These are phyloP conservation scores for Saccharomycopsis schoenii DNA, from an alignment of 805 yeast species.

Conservation along the genomic window DNA sequence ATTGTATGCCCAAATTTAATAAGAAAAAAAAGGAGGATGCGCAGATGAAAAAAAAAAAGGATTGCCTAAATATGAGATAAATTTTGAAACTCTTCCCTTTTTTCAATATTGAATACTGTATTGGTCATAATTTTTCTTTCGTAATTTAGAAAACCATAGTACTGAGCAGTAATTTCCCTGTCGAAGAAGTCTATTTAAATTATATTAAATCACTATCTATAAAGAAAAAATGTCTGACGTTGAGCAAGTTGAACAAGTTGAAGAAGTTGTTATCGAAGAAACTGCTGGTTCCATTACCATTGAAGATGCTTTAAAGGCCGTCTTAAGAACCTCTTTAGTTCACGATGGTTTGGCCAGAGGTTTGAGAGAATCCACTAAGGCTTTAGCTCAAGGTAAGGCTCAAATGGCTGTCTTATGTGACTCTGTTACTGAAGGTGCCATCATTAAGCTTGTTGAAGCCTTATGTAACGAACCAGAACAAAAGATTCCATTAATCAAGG, in stretches of 20 bases:
- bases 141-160: conserved; percentile 1
- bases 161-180: conserved; percentile 53
- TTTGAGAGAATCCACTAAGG: conserved; percentile 99
- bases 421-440: conserved; percentile 95
- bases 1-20: background rate
- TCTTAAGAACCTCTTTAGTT: conserved; percentile 93
- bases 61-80: background rate
- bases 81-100: background rate
- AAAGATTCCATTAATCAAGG: conserved; percentile 97
- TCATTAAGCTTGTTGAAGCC: conserved; percentile 97
- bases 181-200: conserved; percentile 58
- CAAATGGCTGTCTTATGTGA: conserved; percentile 96
- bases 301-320: conserved; percentile 97
- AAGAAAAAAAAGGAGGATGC: background rate
- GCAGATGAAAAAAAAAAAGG: background rate
- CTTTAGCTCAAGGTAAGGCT: conserved; percentile 95
- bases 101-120: background rate
- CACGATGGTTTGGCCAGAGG: conserved; percentile 99
- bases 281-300: conserved; percentile 83
- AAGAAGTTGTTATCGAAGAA: conserved; percentile 70
- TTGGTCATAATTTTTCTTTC: background rate
- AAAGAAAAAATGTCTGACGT: conserved; percentile 72
- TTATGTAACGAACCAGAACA: conserved; percentile 95
- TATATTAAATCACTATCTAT: conserved; percentile 17
- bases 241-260: conserved; percentile 85